Conservation (phyloP, 805 yeast genomes). For the Lipomyces kockii region DNA sequence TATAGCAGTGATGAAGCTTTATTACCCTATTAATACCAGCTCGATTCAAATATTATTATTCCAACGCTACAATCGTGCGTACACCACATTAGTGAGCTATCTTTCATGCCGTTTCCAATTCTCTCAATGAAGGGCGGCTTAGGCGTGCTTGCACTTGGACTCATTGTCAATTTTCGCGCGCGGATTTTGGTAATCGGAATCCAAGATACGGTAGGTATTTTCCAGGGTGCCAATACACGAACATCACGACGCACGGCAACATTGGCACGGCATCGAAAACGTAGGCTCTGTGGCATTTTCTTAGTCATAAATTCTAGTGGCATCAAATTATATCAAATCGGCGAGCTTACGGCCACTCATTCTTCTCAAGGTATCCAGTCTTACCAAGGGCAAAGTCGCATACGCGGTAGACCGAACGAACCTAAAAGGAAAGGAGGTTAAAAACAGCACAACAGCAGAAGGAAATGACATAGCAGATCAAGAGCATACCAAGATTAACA, state of each 20-base stretch:
- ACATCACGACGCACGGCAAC: background rate
- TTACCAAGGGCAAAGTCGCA: background rate
- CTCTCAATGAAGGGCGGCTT: too few relatives aligned
- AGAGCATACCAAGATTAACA: background rate
- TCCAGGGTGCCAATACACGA: background rate
- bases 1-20: too few relatives aligned
- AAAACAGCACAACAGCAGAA: too few relatives aligned
- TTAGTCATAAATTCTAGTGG: background rate
- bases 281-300: background rate
- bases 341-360: background rate
- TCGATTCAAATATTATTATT: too few relatives aligned
- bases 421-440: background rate
- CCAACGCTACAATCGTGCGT: too few relatives aligned
- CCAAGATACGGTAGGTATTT: background rate
- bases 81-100: too few relatives aligned
- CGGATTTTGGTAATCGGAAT: background rate
- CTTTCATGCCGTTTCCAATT: too few relatives aligned
- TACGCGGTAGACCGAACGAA: background rate
- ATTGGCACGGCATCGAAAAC: background rate
- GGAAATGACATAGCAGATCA: too few relatives aligned
- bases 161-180: background rate
- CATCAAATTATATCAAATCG: background rate
- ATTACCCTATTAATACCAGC: too few relatives aligned
- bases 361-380: background rate
- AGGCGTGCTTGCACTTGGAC: too few relatives aligned